These are phyloP conservation scores for Backusella tuberculispora DNA, from an alignment of 192 early-diverging fungal genomes.

Conservation along the genomic window DNA sequence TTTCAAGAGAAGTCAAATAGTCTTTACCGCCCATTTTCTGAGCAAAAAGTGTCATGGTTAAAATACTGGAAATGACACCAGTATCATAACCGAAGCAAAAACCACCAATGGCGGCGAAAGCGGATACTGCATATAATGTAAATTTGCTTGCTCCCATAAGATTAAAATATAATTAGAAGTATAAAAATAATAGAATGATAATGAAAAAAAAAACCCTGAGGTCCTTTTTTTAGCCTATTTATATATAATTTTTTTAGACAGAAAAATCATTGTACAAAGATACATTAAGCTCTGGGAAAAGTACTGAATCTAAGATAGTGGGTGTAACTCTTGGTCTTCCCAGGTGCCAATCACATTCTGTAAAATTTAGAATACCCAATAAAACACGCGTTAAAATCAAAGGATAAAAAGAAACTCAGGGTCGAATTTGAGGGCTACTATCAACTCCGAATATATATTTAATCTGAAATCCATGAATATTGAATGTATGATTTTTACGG, in stretches of 20 bases:
- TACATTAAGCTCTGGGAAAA: not conserved
- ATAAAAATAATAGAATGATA: constrained; percentile 8
- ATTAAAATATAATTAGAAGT: constrained; percentile 7
- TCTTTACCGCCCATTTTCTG: constrained; percentile 14
- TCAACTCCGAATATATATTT: not conserved
- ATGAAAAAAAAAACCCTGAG: constrained; percentile 12
- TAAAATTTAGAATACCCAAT: constrained; percentile 6
- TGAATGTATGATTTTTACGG: not conserved
- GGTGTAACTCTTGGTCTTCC: constrained; percentile 12
- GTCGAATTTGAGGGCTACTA: not conserved
- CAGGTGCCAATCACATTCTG: constrained; percentile 2
- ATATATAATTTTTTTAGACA: constrained; percentile 12
- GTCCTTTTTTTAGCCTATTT: not conserved
- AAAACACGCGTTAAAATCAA: not conserved
- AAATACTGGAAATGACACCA: constrained; percentile 66
- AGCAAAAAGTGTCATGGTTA: constrained; percentile 57
- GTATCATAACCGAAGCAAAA: constrained; percentile 74
- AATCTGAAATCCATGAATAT: not conserved
- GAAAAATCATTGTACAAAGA: not conserved
- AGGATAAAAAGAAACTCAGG: constrained; percentile 2
- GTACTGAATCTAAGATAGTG: not conserved
- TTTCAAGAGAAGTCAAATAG: constrained; percentile 17
- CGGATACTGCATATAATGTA: constrained; percentile 31
- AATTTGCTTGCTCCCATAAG: constrained; percentile 4
- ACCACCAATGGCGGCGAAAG: constrained; percentile 59